phyloP scores from a whole-genome alignment of 345 rosid genomes.

The Rhodamnia argentea region DNA sequence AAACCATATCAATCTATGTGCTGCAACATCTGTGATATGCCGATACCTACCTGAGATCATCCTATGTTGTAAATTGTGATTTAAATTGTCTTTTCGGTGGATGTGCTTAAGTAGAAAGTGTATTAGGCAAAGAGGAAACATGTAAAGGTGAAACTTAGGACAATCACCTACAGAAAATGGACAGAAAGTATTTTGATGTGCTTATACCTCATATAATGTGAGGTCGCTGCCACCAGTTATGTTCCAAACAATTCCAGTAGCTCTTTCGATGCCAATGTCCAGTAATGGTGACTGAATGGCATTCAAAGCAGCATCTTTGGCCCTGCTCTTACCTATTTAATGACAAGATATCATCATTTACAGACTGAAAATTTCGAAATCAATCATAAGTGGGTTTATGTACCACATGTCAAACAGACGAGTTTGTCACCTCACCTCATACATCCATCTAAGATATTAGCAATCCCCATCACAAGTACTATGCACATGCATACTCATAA shows the following conservation, averaged over 20 bases:
- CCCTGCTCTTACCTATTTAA: conserved; percentile 71
- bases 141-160: background rate
- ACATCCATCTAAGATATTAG: background rate
- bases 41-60: background rate
- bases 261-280: conserved; percentile 95
- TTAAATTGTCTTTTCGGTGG: background rate
- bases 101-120: background rate
- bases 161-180: background rate
- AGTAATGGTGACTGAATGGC: conserved; percentile 94
- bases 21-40: background rate
- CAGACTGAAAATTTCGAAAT: background rate
- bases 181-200: background rate
- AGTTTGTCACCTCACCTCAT: background rate
- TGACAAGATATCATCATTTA: background rate
- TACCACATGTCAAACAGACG: background rate
- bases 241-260: conserved; percentile 98
- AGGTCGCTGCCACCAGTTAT: conserved; percentile 93
- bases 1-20: no score
- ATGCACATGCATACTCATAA: background rate
- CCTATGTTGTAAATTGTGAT: background rate
- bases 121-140: background rate
- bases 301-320: conserved; percentile 95
- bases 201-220: conserved; percentile 75
- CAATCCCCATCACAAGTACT: background rate
- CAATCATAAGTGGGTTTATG: background rate